A percentile compares a stretch with the other conserved stretches of the same genome.
Conservation (phyloP, 805 yeast genomes). For the Wickerhamomyces subpelliculosus region DNA sequence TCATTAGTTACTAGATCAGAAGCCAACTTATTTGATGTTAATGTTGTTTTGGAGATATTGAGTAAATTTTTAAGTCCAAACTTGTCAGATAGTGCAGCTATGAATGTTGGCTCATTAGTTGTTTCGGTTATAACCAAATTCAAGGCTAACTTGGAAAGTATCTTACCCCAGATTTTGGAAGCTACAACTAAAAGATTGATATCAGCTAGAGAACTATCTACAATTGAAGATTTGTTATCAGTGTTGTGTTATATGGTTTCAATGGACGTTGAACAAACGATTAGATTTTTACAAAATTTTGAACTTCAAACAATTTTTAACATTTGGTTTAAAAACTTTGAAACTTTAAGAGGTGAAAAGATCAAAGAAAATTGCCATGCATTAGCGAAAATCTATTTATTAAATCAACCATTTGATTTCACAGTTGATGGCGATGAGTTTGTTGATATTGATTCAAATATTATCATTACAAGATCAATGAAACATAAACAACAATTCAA, state of each 20-base stretch:
- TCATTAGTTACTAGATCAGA: constrained; percentile 42
- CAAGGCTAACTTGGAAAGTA: constrained; percentile 25
- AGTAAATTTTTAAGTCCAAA: constrained; percentile 65
- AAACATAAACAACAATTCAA: constrained; percentile 55
- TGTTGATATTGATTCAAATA: constrained; percentile 45
- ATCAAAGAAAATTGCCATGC: constrained; percentile 66
- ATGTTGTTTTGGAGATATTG: constrained; percentile 50
- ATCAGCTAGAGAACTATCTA: constrained; percentile 58
- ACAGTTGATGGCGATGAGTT: constrained; percentile 73
- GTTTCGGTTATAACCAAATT: constrained; percentile 51
- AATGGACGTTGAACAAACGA: constrained; percentile 53
- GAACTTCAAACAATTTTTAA: constrained; percentile 50
- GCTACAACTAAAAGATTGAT: constrained; percentile 68
- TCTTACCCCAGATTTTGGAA: constrained; percentile 50
- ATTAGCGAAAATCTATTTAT: constrained; percentile 57
- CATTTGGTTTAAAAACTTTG: constrained; percentile 81
- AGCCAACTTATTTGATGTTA: constrained; percentile 12
- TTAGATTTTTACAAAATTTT: constrained; percentile 46
- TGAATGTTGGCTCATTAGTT: constrained; percentile 64
- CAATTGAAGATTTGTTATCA: constrained; percentile 69
- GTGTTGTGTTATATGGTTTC: constrained; percentile 70
- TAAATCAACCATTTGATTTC: constrained; percentile 47
- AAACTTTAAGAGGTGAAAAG: constrained; percentile 71
- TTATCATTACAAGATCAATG: constrained; percentile 84
- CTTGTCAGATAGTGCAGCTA: constrained; percentile 74